Conservation (phyloP, 306 rosid species). For the Acacia crassicarpa region DNA sequence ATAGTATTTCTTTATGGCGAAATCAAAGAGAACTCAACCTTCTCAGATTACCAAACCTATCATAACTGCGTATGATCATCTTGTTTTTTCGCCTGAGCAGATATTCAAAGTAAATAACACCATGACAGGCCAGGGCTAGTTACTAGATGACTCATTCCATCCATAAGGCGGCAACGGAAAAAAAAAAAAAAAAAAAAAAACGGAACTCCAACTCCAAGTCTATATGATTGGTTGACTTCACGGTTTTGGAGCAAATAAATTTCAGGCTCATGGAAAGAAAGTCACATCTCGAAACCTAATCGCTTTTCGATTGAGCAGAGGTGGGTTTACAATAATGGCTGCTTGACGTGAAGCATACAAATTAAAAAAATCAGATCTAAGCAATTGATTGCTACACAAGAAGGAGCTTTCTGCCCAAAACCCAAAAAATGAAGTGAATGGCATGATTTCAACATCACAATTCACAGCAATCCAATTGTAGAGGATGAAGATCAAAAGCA, state of each 20-base stretch:
- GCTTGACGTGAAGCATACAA: not conserved
- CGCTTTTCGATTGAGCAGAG: not conserved
- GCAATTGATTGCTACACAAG: slow-evolving; percentile 22
- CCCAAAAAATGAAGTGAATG: not conserved
- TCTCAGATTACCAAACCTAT: not conserved
- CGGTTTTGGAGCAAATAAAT: not conserved
- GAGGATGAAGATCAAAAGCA: not conserved
- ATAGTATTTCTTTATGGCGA: not conserved
- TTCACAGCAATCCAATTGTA: slow-evolving; percentile 19
- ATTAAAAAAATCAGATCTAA: slow-evolving; percentile 16
- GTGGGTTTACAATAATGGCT: not conserved
- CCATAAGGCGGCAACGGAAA: not conserved
- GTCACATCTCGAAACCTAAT: not conserved
- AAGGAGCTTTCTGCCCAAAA: not conserved
- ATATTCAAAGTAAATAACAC: not conserved
- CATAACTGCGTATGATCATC: not conserved
- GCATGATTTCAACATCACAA: not conserved
- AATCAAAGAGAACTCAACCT: not conserved
- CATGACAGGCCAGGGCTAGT: not conserved
- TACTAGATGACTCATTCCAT: not conserved
- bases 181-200: not conserved
- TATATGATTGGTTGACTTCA: not conserved
- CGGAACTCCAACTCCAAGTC: not conserved
- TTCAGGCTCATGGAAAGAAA: not conserved
- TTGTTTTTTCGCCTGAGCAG: not conserved